Base-by-base conservation (phyloP, 345 rosid genomes). In the Limnanthes douglasii region DNA sequence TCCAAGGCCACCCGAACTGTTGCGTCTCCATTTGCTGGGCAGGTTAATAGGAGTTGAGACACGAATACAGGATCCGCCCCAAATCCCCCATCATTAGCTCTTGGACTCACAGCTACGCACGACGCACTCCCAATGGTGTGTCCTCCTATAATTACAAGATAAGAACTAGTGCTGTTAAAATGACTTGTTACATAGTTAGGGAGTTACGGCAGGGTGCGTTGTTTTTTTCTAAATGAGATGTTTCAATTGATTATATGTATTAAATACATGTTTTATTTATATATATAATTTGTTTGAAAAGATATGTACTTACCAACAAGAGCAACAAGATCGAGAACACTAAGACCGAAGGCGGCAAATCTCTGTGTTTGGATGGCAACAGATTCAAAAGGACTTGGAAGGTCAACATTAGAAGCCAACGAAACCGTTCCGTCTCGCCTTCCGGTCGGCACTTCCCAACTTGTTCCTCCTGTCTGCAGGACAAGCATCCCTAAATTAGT, bases 251-350 rank as follows among this genome's bases (percentile, higher is more conserved):
- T 3, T 7, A 21, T 21, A 21, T 21, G 7, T 21, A 21, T 21
- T 7, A 21, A 3, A 21, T 21, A 21, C 7, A 21, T 21, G 7
- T 21, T 21, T 21, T 21, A 3, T 4, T n/a, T n/a, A n/a, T n/a
- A n/a, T n/a, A n/a, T n/a, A n/a, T 3, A 21, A 21, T 7, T 21
- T 21, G 4, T 7, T 21, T 4, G 7, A 4, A 21, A 3, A 3
- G 7, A 11, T 2, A 28, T 28, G 48, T 22, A 55, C 61, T 21
- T 43, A 48, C 74, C 70, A 34, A 60, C 70, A 46, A 68, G 74
- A 17, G 67, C 34, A n/a, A 68, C 74, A 28, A 68, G 74, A 40
- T 68, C 74, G 31, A 54, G 28, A 11, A 55, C 35, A 43, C 55
- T 52, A 16, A 68, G 66, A 38, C 47, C 54, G 14, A 43, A 33